Evolutionary conservation across 176 grass and related monocot genomes (phyloP), one percentile per base, ranked within the genome.

Genomic region (Zoysia japonica): DNA sequence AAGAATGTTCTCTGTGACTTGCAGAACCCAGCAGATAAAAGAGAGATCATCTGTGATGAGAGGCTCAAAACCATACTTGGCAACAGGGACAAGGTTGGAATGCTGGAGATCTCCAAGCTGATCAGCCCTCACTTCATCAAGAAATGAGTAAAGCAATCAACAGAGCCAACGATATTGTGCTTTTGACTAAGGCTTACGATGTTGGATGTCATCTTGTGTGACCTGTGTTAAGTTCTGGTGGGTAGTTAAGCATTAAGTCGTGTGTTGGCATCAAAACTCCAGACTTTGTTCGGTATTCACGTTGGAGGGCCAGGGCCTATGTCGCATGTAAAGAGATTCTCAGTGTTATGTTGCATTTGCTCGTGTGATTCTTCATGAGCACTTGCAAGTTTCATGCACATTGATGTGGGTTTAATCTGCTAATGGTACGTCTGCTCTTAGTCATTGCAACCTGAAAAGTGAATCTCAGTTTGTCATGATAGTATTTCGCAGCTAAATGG

Each of bases 61-160:
- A 91, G 86, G 56, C 96, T 99, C 57, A 95, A 99, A 83, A 79
- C 44, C 72, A 38, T 99, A 57, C 89, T 99, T 61, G 86, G 79
- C 9, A 91, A 81, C 47, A 93, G 78, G 86, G 90, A 99, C 13
- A 89, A 76, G 82, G 3, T 99, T 16, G 84, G 82, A 41, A 99
- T 99, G 92, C 0, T 93, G 59, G 92, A 99, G 70, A 85, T 99
- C 50, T 3, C 52, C 15, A 93, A 75, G 86, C 50, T 99, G 38
- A 12, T 99, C 7, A 11, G 38, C 28, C 81, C 86, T 77, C 96
- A 99, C 82, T 95, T 99, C 57, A 1, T 82, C 43, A 99, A 99
- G 80, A 78, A 78, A 76, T 82, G 88, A 78, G 39, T 89, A 80
- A 79, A 72, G 44, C 49, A n/a, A 7, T 65, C 62, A 65, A 41